phyloP scores from a whole-genome alignment of 441 rosid genomes.

The Pelargonium fulgidum region DNA sequence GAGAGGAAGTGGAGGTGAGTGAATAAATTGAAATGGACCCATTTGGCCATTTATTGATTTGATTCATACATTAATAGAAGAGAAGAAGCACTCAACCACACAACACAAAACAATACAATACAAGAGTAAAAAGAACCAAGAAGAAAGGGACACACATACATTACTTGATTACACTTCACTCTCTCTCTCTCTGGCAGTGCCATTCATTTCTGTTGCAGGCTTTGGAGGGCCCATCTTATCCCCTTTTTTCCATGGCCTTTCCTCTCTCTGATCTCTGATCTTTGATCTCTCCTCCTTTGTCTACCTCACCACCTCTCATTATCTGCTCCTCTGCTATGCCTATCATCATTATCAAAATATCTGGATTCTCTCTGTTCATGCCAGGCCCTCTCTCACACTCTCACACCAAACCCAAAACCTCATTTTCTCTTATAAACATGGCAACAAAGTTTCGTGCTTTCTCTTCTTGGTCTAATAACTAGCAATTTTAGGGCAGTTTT shows the following conservation, averaged over 20 bases:
- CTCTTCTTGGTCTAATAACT: slow-evolving; percentile 26
- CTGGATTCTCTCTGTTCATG: slow-evolving; percentile 42
- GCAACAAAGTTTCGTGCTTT: slow-evolving; percentile 24
- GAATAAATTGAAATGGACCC: slow-evolving; percentile 40
- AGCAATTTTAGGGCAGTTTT: slow-evolving; percentile 10
- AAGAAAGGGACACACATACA: background rate
- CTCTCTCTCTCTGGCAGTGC: slow-evolving; percentile 24
- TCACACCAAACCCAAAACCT: slow-evolving; percentile 25
- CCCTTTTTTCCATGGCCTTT: slow-evolving; percentile 6
- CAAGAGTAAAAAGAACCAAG: background rate
- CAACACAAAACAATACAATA: slow-evolving; percentile 23
- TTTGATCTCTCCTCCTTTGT: slow-evolving; percentile 5
- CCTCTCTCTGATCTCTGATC: slow-evolving; percentile 12
- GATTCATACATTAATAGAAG: slow-evolving; percentile 18
- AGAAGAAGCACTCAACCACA: slow-evolving; percentile 13
- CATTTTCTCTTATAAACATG: slow-evolving; percentile 17
- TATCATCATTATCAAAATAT: slow-evolving; percentile 50
- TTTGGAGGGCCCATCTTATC: slow-evolving; percentile 47
- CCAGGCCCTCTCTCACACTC: slow-evolving; percentile 17
- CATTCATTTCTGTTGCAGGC: slow-evolving; percentile 82
- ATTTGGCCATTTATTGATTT: slow-evolving; percentile 15
- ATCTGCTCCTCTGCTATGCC: slow-evolving; percentile 35
- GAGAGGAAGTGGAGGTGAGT: slow-evolving; percentile 2
- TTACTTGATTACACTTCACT: background rate
- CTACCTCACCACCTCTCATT: slow-evolving; percentile 29